Base-by-base conservation (phyloP, 331 rosid species). In the Quercus phellos region DNA sequence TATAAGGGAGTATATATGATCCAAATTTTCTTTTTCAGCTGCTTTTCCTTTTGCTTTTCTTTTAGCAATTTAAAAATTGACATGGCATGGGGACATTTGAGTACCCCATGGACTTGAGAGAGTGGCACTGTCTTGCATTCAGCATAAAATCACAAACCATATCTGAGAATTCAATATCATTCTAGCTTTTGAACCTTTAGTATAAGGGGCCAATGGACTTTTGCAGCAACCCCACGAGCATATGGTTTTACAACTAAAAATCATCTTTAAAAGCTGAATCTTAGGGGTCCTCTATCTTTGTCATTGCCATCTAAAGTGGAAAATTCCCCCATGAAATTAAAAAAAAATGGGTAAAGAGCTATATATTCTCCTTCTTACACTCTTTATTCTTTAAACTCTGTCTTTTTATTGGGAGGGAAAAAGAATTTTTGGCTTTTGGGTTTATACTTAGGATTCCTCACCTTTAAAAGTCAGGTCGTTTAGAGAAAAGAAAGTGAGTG, bases 101-200 rank as follows among this genome's bases (percentile, higher is more conserved):
- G 87, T 81, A 73, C 68, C 77, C 51, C 51, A 84, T 78, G 83
- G 87, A 88, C 81, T 84, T 74, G 78, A 84, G 70, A 84, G 68
- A 78, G 38, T 63, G 88, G 84, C 88, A 93, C 83, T 87, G 92
- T 90, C 90, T 94, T 84, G 89, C 85, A 82, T 92, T 92, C 97
- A 90, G 92, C 91, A 82, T 89, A 82, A 90, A 87, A 90, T 94
- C 96, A 79, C 12, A 85, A 78, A 79, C 72, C 84, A 82, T 81
- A 78, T 79, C 82, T 78, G 70, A 78, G 53, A 84, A 82, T 82
- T 83, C 38, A 81, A 81, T 83, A 92, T 90, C 91, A 90, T 92
- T 92, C 82, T 84, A 79, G 84, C 95, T 90, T 94, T 90, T 88
- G 90, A 87, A 84, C 77, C 84, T 81, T 87, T 83, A 78, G 34